phyloP scores from a whole-genome alignment of 169 alveolate genomes.

The Plasmodium chabaudi region DNA sequence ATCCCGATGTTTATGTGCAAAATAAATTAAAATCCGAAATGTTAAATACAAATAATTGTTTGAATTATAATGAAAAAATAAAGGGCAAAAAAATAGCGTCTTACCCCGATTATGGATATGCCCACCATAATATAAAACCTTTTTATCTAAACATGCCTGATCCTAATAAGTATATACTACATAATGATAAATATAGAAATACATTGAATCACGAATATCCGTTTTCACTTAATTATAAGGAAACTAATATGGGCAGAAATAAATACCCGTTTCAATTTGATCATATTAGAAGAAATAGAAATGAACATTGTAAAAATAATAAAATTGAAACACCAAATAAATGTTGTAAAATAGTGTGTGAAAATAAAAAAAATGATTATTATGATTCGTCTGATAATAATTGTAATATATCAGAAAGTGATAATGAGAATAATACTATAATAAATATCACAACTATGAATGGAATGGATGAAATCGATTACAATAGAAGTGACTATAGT shows the following conservation, averaged over 20 bases:
- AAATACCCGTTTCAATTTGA: too few relatives aligned
- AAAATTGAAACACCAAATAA: conserved; percentile 1
- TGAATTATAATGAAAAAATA: conserved; percentile 2
- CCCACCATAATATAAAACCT: not conserved
- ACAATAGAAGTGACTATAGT: not conserved
- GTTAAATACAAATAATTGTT: not conserved
- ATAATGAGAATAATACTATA: conserved; percentile 1
- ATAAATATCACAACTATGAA: conserved; percentile 13
- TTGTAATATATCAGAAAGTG: conserved; percentile 10
- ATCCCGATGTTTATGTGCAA: not conserved
- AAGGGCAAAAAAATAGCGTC: not conserved
- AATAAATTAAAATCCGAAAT: not conserved
- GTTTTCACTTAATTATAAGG: not conserved
- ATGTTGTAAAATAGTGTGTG: not conserved
- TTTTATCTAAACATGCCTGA: not conserved
- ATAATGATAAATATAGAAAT: not conserved
- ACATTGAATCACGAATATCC: not conserved
- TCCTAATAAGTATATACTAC: not conserved
- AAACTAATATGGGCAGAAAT: too few relatives aligned
- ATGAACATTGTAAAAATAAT: not conserved
- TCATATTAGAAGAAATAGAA: not conserved
- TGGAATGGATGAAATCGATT: too few relatives aligned
- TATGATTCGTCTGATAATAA: conserved; percentile 1
- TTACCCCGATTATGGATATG: conserved; percentile 1
- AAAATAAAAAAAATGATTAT: conserved; percentile 1